Percentiles rank a stretch among this genome's conserved stretches.
phyloP scores from a whole-genome alignment of 1,284 basidiomycete genomes.

The Omphalotus olearius region DNA sequence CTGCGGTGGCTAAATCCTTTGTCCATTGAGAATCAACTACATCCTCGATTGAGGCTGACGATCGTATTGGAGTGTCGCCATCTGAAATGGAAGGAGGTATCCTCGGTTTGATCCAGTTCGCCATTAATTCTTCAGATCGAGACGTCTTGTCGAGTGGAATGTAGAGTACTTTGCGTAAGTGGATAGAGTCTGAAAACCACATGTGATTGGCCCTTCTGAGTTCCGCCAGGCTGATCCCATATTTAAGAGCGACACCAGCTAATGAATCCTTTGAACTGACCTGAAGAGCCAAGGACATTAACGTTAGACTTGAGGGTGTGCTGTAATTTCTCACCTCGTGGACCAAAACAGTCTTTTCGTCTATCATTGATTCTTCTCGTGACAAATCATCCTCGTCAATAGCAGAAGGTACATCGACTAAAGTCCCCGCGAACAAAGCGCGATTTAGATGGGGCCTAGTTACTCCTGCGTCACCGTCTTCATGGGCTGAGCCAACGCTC shows the following conservation, averaged over 20 bases:
- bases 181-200: constrained; percentile 87
- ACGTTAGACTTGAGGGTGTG: no score
- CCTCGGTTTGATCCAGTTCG: neutral
- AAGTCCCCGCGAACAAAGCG: constrained; percentile 29
- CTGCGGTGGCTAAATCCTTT: constrained; percentile 2
- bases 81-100: no score
- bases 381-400: constrained; percentile 10
- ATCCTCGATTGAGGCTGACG: no score
- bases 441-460: constrained; percentile 42
- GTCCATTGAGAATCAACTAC: no score
- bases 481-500: constrained; percentile 3
- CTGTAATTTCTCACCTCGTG: constrained; percentile 40
- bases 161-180: constrained; percentile 77
- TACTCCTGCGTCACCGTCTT: constrained; percentile 19
- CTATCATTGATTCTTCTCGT: constrained; percentile 18
- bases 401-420: constrained; percentile 26
- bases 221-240: constrained; percentile 80
- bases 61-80: no score
- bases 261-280: constrained; percentile 73
- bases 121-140: constrained; percentile 1
- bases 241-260: constrained; percentile 81
- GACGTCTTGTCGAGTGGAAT: constrained; percentile 56
- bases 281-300: constrained; percentile 30
- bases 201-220: constrained; percentile 85
- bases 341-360: constrained; percentile 48